A percentile compares a stretch with the other conserved stretches of the same genome.
These are phyloP conservation scores for Leptosphaerulina australis DNA, from an alignment of 2,329 filamentous ascomycete genomes.

Conservation along the genomic window DNA sequence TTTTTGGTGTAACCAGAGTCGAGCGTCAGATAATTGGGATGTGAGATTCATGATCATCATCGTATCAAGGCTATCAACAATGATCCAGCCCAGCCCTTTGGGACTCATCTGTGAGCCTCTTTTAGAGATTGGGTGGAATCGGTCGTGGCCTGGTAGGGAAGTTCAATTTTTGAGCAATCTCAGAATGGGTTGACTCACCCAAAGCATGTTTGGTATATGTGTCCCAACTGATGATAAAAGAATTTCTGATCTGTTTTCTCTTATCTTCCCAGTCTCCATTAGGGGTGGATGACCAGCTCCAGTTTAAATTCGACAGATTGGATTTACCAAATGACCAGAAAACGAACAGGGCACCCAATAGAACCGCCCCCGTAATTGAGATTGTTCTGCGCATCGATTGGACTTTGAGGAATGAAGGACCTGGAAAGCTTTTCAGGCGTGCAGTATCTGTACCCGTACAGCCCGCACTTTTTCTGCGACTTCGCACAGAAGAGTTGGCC, in stretches of 20 bases:
- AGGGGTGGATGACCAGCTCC: not conserved
- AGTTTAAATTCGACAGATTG: not conserved
- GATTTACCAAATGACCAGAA: not conserved
- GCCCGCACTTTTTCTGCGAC: too few relatives aligned
- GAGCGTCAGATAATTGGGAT: slow-evolving; percentile 76
- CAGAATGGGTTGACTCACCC: slow-evolving; percentile 65
- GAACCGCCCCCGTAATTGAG: not conserved
- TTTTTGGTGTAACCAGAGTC: slow-evolving; percentile 81
- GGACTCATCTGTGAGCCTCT: slow-evolving; percentile 76
- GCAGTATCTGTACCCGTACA: too few relatives aligned
- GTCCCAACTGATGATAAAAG: slow-evolving; percentile 88
- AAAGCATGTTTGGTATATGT: slow-evolving; percentile 89
- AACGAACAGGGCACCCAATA: not conserved
- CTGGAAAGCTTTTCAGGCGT: too few relatives aligned
- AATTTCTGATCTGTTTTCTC: slow-evolving; percentile 80
- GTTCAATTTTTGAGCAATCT: slow-evolving; percentile 22
- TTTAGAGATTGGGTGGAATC: slow-evolving; percentile 82
- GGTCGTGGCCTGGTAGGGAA: slow-evolving; percentile 65
- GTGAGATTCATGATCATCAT: slow-evolving; percentile 98
- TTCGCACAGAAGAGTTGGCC: too few relatives aligned
- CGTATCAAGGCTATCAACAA: slow-evolving; percentile 93
- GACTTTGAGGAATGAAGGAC: too few relatives aligned
- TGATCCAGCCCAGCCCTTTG: slow-evolving; percentile 93
- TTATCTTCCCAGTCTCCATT: slow-evolving; percentile 72
- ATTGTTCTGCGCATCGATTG: not conserved